A percentile compares a stretch with the other conserved stretches of the same genome.
phyloP scores from a whole-genome alignment of 495 filamentous ascomycete genomes.

The Staphylotrichum longicolle region DNA sequence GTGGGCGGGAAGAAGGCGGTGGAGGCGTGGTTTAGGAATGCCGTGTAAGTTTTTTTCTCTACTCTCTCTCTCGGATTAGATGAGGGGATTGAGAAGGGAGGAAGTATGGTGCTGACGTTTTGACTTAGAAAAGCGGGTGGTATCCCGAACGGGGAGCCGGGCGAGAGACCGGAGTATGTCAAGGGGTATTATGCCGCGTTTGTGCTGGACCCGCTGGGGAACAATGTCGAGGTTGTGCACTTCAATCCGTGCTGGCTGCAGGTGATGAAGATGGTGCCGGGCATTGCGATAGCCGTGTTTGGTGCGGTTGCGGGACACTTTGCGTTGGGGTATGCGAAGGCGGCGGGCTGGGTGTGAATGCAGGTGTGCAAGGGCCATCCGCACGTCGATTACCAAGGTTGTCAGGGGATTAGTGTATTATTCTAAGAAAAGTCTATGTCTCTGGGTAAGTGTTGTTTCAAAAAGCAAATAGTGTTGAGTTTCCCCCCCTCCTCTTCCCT shows the following conservation, averaged over 20 bases:
- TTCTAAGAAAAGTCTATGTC: no score
- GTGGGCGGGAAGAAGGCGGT: constrained; percentile 25
- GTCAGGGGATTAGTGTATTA: background rate
- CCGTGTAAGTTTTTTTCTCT: constrained; percentile 28
- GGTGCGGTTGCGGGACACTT: constrained; percentile 1
- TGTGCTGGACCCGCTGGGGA: constrained; percentile 28
- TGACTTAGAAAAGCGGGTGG: constrained; percentile 43
- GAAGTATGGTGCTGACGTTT: no score
- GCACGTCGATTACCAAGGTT: no score
- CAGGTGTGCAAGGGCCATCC: background rate
- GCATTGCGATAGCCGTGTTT: background rate
- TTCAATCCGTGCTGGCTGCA: constrained; percentile 20
- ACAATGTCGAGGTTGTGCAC: constrained; percentile 22
- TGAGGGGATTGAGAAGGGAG: no score
- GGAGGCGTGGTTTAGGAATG: constrained; percentile 29
- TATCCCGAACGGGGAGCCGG: constrained; percentile 47
- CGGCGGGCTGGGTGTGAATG: background rate
- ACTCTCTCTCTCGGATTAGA: background rate
- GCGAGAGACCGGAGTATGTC: constrained; percentile 38
- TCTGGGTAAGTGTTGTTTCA: no score
- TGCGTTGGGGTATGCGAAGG: constrained; percentile 7
- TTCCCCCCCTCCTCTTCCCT: no score
- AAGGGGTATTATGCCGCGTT: constrained; percentile 51
- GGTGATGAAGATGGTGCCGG: constrained; percentile 14
- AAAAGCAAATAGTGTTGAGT: no score